Conservation (phyloP, 495 filamentous ascomycete species). For the Elasticomyces elasticus region DNA sequence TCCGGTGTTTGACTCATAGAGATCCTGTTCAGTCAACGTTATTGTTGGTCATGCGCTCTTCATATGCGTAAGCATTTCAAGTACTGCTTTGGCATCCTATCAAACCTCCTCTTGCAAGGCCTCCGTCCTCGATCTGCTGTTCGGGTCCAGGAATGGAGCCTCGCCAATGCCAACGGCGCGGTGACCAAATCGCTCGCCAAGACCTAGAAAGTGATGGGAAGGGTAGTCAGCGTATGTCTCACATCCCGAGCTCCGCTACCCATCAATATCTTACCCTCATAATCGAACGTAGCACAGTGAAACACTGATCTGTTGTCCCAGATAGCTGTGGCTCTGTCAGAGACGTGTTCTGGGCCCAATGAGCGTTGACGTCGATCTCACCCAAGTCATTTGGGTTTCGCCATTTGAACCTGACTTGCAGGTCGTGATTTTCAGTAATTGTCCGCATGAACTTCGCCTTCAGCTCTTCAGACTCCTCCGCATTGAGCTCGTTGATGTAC, state of each 20-base stretch:
- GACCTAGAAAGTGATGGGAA: too few relatives aligned
- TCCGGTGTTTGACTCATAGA: not conserved
- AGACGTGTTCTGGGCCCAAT: too few relatives aligned
- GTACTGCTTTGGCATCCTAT: too few relatives aligned
- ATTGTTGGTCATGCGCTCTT: too few relatives aligned
- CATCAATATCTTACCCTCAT: too few relatives aligned
- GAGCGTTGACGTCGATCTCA: too few relatives aligned
- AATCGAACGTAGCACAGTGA: constrained; percentile 65
- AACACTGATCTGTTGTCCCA: constrained; percentile 71
- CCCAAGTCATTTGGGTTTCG: constrained; percentile 29
- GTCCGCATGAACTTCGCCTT: constrained; percentile 35
- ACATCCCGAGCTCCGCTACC: too few relatives aligned
- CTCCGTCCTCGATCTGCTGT: constrained; percentile 16
- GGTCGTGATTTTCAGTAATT: constrained; percentile 67
- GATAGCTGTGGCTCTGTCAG: constrained; percentile 37
- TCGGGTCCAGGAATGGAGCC: constrained; percentile 52
- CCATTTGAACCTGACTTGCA: constrained; percentile 59
- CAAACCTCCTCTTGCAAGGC: not conserved
- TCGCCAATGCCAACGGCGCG: constrained; percentile 55
- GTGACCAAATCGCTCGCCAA: constrained; percentile 45
- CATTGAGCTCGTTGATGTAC: constrained; percentile 55
- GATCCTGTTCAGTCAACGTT: too few relatives aligned
- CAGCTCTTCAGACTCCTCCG: constrained; percentile 53
- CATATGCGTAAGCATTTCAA: too few relatives aligned
- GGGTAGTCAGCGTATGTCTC: too few relatives aligned